Evolutionary conservation across 2,329 filamentous ascomycete genomes (phyloP).

Genomic region (Fusarium sp.): DNA sequence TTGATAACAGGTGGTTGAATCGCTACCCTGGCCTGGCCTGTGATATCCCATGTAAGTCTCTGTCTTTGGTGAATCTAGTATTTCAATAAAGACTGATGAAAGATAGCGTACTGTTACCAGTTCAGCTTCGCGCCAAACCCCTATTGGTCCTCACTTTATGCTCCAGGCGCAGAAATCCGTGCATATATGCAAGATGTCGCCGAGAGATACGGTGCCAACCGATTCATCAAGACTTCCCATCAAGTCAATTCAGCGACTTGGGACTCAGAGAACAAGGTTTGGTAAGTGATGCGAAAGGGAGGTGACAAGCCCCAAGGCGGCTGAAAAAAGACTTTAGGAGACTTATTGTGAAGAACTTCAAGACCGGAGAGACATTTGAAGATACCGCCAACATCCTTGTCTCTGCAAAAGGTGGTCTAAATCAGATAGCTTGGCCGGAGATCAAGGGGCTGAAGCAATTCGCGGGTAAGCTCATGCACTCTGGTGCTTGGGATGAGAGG

Average conservation of each 20-base stretch:
- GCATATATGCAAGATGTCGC: neutral
- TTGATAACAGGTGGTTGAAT: neutral
- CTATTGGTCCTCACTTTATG: neutral
- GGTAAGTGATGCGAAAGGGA: neutral
- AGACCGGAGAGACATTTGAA: neutral
- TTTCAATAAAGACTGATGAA: neutral
- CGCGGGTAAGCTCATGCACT: neutral
- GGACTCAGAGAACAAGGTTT: neutral
- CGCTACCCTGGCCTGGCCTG: neutral
- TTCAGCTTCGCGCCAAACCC: neutral
- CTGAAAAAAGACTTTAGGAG: neutral
- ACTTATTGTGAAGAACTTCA: neutral
- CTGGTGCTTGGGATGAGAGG: neutral
- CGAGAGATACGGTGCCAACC: neutral
- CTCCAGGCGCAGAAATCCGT: neutral
- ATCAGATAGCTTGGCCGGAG: neutral
- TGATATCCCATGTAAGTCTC: neutral
- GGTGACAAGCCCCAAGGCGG: rapidly evolving
- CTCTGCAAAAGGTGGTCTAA: neutral
- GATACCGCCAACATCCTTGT: neutral
- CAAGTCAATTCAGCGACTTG: neutral
- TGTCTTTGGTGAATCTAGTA: too few species aligned
- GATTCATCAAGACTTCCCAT: neutral
- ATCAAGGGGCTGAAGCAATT: neutral
- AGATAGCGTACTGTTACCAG: neutral